Conservation (phyloP, 176 grass and related monocot species). For the Lolium multiflorum region DNA sequence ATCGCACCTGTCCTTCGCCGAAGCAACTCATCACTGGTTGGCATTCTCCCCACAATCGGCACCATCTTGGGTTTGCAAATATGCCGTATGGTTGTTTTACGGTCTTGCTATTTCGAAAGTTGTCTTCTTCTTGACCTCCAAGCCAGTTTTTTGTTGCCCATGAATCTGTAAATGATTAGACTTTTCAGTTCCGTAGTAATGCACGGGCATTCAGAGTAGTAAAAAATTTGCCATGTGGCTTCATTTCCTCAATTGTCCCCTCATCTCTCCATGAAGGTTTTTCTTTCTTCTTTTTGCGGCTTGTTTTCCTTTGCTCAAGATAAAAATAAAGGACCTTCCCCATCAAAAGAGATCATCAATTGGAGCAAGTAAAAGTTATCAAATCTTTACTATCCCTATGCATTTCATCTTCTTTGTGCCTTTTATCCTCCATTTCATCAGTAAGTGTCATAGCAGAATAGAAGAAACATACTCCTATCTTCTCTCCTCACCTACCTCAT, state of each 20-base stretch:
- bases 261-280: constrained; percentile 7
- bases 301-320: constrained; percentile 31
- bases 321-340: constrained; percentile 19
- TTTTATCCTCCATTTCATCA: constrained; percentile 11
- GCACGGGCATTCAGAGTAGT: not conserved
- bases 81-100: not conserved
- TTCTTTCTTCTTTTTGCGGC: not conserved
- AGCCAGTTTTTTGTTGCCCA: not conserved
- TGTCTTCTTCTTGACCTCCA: not conserved
- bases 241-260: not conserved
- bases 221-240: not conserved
- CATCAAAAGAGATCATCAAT: constrained; percentile 3
- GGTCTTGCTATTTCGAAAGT: constrained; percentile 10
- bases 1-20: not conserved
- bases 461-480: constrained; percentile 18
- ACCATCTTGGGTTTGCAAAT: constrained; percentile 7
- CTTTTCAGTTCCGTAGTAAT: not conserved
- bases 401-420: constrained; percentile 25
- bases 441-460: constrained; percentile 2
- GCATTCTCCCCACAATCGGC: not conserved
- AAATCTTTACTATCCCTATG: not conserved
- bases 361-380: constrained; percentile 17
- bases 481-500: not conserved
- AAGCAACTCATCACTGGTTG: not conserved
- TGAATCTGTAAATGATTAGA: not conserved